phyloP scores from a whole-genome alignment of 345 rosid genomes.

The Geranium brycei region DNA sequence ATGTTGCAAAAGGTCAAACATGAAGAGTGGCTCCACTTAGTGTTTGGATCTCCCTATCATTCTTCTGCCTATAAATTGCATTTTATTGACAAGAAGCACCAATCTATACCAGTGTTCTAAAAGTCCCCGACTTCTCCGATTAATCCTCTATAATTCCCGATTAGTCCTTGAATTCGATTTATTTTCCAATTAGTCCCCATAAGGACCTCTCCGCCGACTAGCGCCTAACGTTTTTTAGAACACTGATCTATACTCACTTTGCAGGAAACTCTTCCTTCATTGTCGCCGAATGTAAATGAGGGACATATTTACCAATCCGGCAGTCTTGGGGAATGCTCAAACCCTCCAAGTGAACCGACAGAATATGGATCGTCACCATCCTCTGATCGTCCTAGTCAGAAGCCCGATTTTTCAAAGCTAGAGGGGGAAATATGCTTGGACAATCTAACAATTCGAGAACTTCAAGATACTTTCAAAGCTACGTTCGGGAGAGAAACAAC shows the following conservation, averaged over 20 bases:
- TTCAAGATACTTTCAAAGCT: conserved; percentile 74
- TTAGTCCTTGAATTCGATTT: too few relatives aligned
- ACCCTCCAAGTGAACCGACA: conserved; percentile 25
- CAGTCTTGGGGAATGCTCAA: conserved; percentile 28
- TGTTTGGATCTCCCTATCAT: conserved; percentile 32
- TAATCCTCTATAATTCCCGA: too few relatives aligned
- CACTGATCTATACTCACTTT: conserved; percentile 28
- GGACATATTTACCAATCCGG: conserved; percentile 24
- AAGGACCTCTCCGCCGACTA: too few relatives aligned
- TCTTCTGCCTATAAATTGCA: conserved; percentile 31
- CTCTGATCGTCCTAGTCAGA: conserved; percentile 16
- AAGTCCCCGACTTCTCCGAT: too few relatives aligned
- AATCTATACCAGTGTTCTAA: too few relatives aligned
- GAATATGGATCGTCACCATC: conserved; percentile 31
- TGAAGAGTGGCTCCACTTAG: conserved; percentile 23
- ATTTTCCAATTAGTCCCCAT: too few relatives aligned
- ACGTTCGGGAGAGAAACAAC: conserved; percentile 85
- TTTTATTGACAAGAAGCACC: conserved; percentile 35
- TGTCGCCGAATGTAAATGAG: conserved; percentile 25
- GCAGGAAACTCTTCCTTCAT: conserved; percentile 40
- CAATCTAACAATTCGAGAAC: conserved; percentile 62
- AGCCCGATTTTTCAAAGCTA: conserved; percentile 49
- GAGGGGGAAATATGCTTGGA: conserved; percentile 54
- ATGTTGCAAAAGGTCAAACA: conserved; percentile 32
- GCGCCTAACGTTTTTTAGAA: too few relatives aligned